Percentiles rank a stretch among this genome's conserved stretches.
phyloP scores from a whole-genome alignment of 2,329 filamentous ascomycete species.

The Ophiobolus disseminans region DNA sequence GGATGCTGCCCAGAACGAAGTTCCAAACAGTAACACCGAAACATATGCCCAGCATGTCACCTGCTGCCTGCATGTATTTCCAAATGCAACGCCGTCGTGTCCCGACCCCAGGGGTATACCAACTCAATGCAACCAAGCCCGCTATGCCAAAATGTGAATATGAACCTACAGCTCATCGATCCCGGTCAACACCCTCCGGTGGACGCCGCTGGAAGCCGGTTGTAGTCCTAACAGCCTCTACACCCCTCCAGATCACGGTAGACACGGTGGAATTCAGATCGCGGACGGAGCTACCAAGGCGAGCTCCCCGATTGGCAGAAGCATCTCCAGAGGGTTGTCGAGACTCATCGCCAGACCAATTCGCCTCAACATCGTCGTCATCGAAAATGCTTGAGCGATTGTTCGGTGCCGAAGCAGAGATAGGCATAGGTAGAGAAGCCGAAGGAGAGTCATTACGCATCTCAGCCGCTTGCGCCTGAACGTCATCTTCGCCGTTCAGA shows the following conservation, averaged over 20 bases:
- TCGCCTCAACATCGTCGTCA: constrained; percentile 45
- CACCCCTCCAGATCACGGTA: constrained; percentile 46
- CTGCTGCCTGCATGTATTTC: neutral
- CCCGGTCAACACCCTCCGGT: constrained; percentile 43
- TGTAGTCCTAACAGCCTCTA: constrained; percentile 41
- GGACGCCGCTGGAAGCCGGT: constrained; percentile 40
- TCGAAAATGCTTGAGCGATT: constrained; percentile 12
- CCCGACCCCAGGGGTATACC: constrained; percentile 21
- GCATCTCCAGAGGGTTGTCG: constrained; percentile 42
- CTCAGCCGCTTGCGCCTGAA: constrained; percentile 55
- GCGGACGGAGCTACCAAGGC: constrained; percentile 35
- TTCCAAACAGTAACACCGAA: too few species aligned
- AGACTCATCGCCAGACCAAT: constrained; percentile 50
- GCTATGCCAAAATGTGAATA: constrained; percentile 9
- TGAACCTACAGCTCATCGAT: constrained; percentile 30
- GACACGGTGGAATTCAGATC: constrained; percentile 43
- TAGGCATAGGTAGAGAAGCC: constrained; percentile 57
- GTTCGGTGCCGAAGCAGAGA: constrained; percentile 20
- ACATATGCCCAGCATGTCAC: neutral
- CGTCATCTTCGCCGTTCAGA: constrained; percentile 51
- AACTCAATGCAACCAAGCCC: constrained; percentile 20
- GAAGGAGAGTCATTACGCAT: constrained; percentile 58
- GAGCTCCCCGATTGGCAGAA: constrained; percentile 15
- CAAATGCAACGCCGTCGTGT: constrained; percentile 17
- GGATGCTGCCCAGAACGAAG: neutral